These are phyloP conservation scores for Thielaviopsis cerberus DNA, from an alignment of 2,329 filamentous ascomycete genomes.

Conservation along the genomic window DNA sequence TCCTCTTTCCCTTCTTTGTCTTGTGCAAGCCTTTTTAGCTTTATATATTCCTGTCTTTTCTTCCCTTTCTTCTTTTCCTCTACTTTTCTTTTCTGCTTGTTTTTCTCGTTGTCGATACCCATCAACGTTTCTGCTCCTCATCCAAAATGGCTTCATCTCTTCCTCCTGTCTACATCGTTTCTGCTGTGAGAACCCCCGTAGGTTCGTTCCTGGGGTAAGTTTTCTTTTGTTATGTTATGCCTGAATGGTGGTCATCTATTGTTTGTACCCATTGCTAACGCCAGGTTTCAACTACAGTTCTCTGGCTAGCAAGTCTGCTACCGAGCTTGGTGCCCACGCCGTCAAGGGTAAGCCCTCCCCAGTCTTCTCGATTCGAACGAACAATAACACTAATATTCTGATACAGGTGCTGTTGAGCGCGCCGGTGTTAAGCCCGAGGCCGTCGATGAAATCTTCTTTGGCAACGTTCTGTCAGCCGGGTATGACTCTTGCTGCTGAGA, in stretches of 20 bases:
- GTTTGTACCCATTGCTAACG: not conserved
- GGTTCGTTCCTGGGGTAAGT: slow-evolving; percentile 81
- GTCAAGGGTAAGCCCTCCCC: slow-evolving; percentile 55
- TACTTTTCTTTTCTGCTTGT: slow-evolving; percentile 8
- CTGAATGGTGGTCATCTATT: slow-evolving; percentile 6
- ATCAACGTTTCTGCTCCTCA: not conserved
- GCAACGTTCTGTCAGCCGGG: slow-evolving; percentile 95
- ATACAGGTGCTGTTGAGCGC: slow-evolving; percentile 57
- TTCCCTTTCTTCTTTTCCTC: slow-evolving; percentile 7
- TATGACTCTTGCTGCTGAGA: slow-evolving; percentile 25
- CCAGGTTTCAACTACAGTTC: slow-evolving; percentile 37
- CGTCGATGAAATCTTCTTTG: slow-evolving; percentile 93
- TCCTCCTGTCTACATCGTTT: slow-evolving; percentile 88
- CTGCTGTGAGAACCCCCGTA: slow-evolving; percentile 72
- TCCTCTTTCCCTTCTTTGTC: slow-evolving; percentile 10
- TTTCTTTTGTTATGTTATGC: slow-evolving; percentile 3
- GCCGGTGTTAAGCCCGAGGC: slow-evolving; percentile 73
- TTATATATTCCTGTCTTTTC: slow-evolving; percentile 10
- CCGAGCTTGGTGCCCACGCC: slow-evolving; percentile 72
- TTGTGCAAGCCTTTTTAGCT: not conserved
- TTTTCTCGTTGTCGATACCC: slow-evolving; percentile 5
- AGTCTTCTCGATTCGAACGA: slow-evolving; percentile 2
- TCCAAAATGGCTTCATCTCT: slow-evolving; percentile 26
- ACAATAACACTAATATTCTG: slow-evolving; percentile 9
- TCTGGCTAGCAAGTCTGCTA: slow-evolving; percentile 69